Evolutionary conservation across 257 asterid genomes (phyloP).

Genomic region (Solanum arcanum): DNA sequence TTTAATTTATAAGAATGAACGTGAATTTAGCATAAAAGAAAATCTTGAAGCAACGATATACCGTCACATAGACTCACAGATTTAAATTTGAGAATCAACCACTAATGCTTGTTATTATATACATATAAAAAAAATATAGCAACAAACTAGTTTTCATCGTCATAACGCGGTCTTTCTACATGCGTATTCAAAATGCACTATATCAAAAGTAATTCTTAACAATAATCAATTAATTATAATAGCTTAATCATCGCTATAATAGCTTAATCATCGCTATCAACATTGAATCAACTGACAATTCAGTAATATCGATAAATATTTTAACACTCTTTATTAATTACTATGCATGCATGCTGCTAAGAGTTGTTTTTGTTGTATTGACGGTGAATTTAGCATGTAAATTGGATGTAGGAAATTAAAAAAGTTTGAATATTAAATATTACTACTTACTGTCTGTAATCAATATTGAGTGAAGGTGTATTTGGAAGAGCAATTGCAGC

Average conservation of each 20-base stretch:
- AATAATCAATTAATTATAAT: too few species aligned
- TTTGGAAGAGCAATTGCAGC: slow-evolving; percentile 24
- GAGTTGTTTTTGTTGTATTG: background rate
- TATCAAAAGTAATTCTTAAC: too few species aligned
- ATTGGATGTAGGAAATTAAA: background rate
- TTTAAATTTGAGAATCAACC: too few species aligned
- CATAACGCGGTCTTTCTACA: too few species aligned
- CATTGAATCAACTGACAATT: too few species aligned
- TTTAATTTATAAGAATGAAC: background rate
- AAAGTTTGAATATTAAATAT: too few species aligned
- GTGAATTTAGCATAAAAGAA: too few species aligned
- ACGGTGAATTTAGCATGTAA: background rate
- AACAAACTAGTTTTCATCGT: too few species aligned
- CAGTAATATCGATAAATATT: too few species aligned
- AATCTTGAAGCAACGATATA: background rate
- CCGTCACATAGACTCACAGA: too few species aligned
- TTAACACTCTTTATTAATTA: too few species aligned
- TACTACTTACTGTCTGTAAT: slow-evolving; percentile 49
- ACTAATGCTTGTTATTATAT: background rate
- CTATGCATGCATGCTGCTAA: background rate
- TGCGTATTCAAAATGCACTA: background rate
- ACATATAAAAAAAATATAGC: background rate
- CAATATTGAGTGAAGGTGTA: slow-evolving; percentile 34
- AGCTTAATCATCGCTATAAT: background rate
- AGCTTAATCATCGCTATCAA: background rate